A percentile compares a stretch with the other conserved stretches of the same genome.
Evolutionary conservation across 495 filamentous ascomycete species (phyloP).

Genomic region (Penicillium turbatum): DNA sequence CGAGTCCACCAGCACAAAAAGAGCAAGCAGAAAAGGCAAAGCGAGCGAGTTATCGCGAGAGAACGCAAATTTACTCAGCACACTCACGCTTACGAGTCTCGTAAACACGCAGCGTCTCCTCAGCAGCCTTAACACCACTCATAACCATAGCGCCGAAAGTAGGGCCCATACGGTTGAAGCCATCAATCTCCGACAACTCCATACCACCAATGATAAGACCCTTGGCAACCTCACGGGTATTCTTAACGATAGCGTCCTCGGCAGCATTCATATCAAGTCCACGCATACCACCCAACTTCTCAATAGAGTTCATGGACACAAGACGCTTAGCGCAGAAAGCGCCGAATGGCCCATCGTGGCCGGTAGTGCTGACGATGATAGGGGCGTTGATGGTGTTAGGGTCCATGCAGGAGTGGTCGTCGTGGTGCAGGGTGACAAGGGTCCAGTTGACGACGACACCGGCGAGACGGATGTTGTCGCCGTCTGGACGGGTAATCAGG

Average conservation of each 20-base stretch:
- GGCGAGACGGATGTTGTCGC: conserved; percentile 58
- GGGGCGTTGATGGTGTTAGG: conserved; percentile 93
- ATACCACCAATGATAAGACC: conserved; percentile 90
- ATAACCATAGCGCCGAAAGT: conserved; percentile 83
- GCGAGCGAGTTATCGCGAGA: not conserved
- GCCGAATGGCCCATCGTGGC: conserved; percentile 87
- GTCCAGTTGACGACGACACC: conserved; percentile 96
- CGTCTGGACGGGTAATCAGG: conserved; percentile 67
- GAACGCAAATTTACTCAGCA: conserved; percentile 34
- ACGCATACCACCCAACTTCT: conserved; percentile 85
- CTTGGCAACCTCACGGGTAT: conserved; percentile 78
- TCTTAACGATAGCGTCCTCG: conserved; percentile 87
- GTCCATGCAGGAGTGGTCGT: conserved; percentile 92
- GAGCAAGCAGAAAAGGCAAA: conserved; percentile 1
- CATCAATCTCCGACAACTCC: conserved; percentile 88
- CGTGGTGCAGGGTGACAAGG: conserved; percentile 82
- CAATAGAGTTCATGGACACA: conserved; percentile 72
- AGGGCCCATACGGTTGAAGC: conserved; percentile 78
- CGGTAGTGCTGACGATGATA: conserved; percentile 79
- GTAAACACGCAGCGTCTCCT: conserved; percentile 74
- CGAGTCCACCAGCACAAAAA: conserved; percentile 5
- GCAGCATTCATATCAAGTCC: conserved; percentile 85
- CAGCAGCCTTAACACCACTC: conserved; percentile 80
- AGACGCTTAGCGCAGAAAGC: conserved; percentile 84
- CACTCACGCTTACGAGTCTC: conserved; percentile 67